Evolutionary conservation across 306 rosid genomes (phyloP).

Genomic region (Dryas octopetala): DNA sequence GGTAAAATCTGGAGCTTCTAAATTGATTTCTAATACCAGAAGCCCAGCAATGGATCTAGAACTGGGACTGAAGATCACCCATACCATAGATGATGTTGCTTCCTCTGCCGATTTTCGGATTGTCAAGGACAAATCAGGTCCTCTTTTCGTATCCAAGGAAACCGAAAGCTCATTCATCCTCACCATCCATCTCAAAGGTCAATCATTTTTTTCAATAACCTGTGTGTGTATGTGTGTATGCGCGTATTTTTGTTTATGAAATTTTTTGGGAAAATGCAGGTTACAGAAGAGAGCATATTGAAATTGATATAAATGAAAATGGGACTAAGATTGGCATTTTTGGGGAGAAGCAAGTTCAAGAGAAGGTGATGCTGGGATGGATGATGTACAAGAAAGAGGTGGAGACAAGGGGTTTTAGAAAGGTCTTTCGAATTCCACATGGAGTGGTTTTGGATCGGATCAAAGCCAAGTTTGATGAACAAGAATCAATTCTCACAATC

Average conservation of each 20-base stretch:
- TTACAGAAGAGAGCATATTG: constrained; percentile 46
- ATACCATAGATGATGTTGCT: constrained; percentile 41
- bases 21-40: not conserved
- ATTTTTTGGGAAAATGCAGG: constrained; percentile 50
- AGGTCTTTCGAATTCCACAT: constrained; percentile 61
- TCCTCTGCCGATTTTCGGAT: constrained; percentile 46
- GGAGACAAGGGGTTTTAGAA: constrained; percentile 48
- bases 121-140: constrained; percentile 44
- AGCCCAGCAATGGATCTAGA: constrained; percentile 56
- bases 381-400: constrained; percentile 50
- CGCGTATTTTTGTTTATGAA: not conserved
- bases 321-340: constrained; percentile 54
- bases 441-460: constrained; percentile 62
- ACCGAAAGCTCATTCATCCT: constrained; percentile 58
- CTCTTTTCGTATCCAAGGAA: constrained; percentile 53
- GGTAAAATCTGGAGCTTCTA: not conserved
- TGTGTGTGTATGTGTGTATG: not conserved
- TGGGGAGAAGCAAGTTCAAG: constrained; percentile 62
- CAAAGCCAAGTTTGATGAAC: constrained; percentile 56
- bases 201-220: not conserved
- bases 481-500: constrained; percentile 50
- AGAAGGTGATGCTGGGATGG: constrained; percentile 60
- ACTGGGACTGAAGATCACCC: constrained; percentile 66
- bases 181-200: constrained; percentile 69
- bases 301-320: constrained; percentile 63